These are phyloP conservation scores for Candida xyloterini DNA, from an alignment of 805 yeast species.

Conservation along the genomic window DNA sequence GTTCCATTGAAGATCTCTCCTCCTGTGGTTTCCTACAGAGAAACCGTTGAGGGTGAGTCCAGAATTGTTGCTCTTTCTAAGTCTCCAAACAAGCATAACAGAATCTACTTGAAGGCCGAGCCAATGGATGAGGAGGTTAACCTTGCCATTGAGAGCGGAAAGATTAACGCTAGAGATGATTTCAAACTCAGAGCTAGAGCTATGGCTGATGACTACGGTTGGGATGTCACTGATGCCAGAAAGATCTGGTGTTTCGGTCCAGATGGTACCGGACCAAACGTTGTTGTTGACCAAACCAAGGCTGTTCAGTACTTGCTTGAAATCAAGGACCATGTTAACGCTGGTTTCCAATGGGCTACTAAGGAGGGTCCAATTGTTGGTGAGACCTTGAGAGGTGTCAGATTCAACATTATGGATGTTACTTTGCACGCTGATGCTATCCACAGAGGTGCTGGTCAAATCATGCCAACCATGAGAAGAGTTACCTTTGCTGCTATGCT, in stretches of 20 bases:
- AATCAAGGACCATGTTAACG: conserved; percentile 99
- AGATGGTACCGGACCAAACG: conserved; percentile 98
- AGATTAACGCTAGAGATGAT: conserved; percentile 92
- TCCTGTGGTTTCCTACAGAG: conserved; percentile 98
- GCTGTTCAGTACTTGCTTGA: conserved; percentile 98
- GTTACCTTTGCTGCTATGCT: conserved; percentile 97
- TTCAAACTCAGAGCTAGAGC: conserved; percentile 98
- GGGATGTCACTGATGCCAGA: conserved; percentile 99
- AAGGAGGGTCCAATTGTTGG: conserved; percentile 99
- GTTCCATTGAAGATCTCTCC: conserved; percentile 96
- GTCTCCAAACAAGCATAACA: conserved; percentile 99
- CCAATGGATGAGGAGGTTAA: conserved; percentile 94
- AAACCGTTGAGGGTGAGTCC: conserved; percentile 92
- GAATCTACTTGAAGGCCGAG: conserved; percentile 96
- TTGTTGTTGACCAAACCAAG: conserved; percentile 99
- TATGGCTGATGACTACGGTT: conserved; percentile 97
- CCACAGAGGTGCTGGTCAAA: conserved; percentile 99
- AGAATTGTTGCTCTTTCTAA: conserved; percentile 95
- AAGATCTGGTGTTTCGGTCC: conserved; percentile 99
- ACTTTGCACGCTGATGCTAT: conserved; percentile 99
- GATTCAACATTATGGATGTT: conserved; percentile 98
- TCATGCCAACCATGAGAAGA: conserved; percentile 99
- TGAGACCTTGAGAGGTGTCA: conserved; percentile 93
- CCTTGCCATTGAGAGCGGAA: conserved; percentile 89
- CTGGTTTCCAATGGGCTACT: conserved; percentile 99